Evolutionary conservation across 768 basidiomycete genomes (phyloP).

Genomic region (Boletus insuetus): DNA sequence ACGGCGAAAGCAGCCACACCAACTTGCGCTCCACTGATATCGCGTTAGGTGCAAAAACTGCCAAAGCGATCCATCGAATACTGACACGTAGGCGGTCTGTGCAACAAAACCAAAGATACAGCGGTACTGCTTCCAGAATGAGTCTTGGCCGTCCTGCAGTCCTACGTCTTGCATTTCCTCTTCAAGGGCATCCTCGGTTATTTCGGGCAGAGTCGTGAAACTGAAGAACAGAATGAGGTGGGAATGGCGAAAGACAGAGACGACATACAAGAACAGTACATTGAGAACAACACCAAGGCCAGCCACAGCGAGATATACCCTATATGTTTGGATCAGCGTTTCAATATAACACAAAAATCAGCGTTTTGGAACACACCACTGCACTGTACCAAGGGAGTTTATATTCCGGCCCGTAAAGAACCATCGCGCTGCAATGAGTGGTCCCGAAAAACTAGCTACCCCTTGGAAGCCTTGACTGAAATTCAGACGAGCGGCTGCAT

Average conservation of each 20-base stretch:
- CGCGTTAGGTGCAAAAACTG: neutral
- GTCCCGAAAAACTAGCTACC: constrained; percentile 68
- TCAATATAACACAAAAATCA: neutral
- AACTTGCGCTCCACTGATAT: constrained; percentile 56
- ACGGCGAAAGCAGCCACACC: constrained; percentile 66
- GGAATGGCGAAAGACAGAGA: neutral
- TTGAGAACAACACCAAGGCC: constrained; percentile 62
- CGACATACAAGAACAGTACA: constrained; percentile 57
- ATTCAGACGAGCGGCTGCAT: constrained; percentile 72
- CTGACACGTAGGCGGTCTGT: constrained; percentile 65
- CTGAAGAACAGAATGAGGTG: constrained; percentile 29
- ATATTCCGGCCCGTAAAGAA: constrained; percentile 70
- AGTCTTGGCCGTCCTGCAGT: constrained; percentile 40
- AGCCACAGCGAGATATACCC: constrained; percentile 65
- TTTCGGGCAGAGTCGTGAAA: constrained; percentile 67
- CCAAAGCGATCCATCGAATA: neutral
- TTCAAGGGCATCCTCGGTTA: constrained; percentile 62
- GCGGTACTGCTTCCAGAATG: constrained; percentile 69
- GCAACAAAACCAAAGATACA: constrained; percentile 73
- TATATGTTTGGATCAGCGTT: constrained; percentile 19
- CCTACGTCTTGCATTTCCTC: constrained; percentile 46
- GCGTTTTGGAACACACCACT: constrained; percentile 42
- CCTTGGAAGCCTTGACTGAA: constrained; percentile 82
- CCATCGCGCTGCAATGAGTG: constrained; percentile 71
- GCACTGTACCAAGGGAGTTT: constrained; percentile 60